phyloP scores from a whole-genome alignment of 208 protist species.

The Trypanosoma mega region DNA sequence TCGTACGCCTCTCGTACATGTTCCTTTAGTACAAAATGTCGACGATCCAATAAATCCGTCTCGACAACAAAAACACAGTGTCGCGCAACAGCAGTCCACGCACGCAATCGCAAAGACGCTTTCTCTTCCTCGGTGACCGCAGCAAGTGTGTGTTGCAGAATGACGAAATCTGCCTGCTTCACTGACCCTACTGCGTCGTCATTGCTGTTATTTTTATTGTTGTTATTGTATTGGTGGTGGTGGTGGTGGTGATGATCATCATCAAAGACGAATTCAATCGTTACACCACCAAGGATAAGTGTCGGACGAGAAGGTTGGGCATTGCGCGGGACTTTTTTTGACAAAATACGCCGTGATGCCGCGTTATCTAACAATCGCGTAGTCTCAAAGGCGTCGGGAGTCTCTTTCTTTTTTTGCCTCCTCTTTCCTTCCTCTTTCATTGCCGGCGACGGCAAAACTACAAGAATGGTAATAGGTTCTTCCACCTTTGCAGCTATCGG shows the following conservation, averaged over 20 bases:
- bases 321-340: background rate
- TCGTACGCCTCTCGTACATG: constrained; percentile 44
- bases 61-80: constrained; percentile 61
- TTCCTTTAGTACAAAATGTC: constrained; percentile 50
- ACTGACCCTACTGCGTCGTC: too few species aligned
- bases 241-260: constrained; percentile 24
- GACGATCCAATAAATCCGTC: constrained; percentile 64
- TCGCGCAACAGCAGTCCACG: constrained; percentile 8
- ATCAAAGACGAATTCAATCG: constrained; percentile 24
- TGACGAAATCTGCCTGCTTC: constrained; percentile 52
- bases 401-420: too few species aligned
- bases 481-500: background rate
- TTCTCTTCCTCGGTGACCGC: constrained; percentile 28
- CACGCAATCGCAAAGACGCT: constrained; percentile 28
- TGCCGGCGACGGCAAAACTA: constrained; percentile 20
- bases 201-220: too few species aligned
- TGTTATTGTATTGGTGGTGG: too few species aligned
- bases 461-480: constrained; percentile 18
- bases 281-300: constrained; percentile 21
- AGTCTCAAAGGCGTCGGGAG: too few species aligned
- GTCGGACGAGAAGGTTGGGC: background rate
- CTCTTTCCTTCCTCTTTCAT: background rate
- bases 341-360: constrained; percentile 28
- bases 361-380: constrained; percentile 32
- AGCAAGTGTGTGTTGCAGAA: constrained; percentile 72